phyloP scores from a whole-genome alignment of 2,329 filamentous ascomycete genomes.

The Remersonia thermophila region DNA sequence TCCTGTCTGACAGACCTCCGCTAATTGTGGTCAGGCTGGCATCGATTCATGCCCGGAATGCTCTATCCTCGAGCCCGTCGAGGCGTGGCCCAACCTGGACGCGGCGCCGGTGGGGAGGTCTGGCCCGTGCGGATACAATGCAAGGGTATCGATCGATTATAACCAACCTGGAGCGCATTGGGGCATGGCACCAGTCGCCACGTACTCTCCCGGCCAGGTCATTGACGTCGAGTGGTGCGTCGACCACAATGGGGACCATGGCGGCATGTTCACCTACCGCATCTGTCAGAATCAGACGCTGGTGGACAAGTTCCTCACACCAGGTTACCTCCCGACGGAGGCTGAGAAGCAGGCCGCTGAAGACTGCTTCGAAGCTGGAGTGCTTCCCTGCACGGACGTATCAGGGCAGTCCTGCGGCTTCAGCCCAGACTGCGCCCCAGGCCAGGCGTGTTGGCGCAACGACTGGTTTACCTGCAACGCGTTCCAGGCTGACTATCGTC shows the following conservation, averaged over 20 bases:
- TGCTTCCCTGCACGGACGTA: constrained; percentile 37
- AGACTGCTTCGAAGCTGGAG: constrained; percentile 36
- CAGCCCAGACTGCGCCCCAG: constrained; percentile 33
- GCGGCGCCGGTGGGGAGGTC: constrained; percentile 33
- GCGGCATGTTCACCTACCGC: constrained; percentile 44
- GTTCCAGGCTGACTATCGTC: constrained; percentile 26
- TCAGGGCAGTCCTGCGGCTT: constrained; percentile 36
- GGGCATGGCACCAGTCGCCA: constrained; percentile 31
- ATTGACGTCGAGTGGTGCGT: constrained; percentile 43
- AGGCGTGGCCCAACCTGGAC: constrained; percentile 36
- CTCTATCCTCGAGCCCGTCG: constrained; percentile 40
- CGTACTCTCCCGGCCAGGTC: constrained; percentile 32
- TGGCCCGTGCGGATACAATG: constrained; percentile 42
- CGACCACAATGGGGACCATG: constrained; percentile 44
- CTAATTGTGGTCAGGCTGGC: constrained; percentile 24
- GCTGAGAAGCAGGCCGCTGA: constrained; percentile 42
- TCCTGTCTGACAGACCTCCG: constrained; percentile 3
- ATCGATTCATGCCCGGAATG: constrained; percentile 42
- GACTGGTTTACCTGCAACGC: constrained; percentile 44
- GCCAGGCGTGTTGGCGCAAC: constrained; percentile 34
- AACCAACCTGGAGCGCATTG: constrained; percentile 33
- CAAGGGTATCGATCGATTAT: constrained; percentile 40
- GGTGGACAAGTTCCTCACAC: constrained; percentile 36
- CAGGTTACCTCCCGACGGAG: constrained; percentile 34
- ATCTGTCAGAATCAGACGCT: constrained; percentile 39